Base-by-base conservation (phyloP, 2,329 filamentous ascomycete species). In the Talaromyces albobiverticillius region DNA sequence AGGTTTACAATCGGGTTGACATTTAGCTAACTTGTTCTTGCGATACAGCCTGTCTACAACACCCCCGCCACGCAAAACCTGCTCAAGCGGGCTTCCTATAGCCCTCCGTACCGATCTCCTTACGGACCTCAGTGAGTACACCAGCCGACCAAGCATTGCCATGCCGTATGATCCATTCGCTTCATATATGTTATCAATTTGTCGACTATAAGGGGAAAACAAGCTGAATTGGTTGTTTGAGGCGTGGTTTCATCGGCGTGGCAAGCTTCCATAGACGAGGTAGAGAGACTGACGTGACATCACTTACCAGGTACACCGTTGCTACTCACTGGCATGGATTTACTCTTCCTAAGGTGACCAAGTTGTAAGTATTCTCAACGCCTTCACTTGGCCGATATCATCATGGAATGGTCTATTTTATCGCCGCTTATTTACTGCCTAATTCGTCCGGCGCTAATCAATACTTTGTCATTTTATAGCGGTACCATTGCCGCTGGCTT, bases 401-500 rank as follows among this genome's bases (percentile, higher is more conserved):
- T n/a, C n/a, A n/a, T n/a, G n/a, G n/a, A n/a, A n/a, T n/a, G n/a
- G n/a, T n/a, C n/a, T n/a, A n/a, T n/a, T n/a, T n/a, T n/a, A n/a
- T n/a, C n/a, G n/a, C n/a, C n/a, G n/a, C n/a, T n/a, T n/a, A n/a
- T n/a, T n/a, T n/a, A n/a, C n/a, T n/a, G n/a, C n/a, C n/a, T n/a
- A n/a, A n/a, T n/a, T n/a, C n/a, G n/a, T n/a, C n/a, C n/a, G n/a
- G n/a, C n/a, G n/a, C n/a, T n/a, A n/a, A n/a, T 18, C 59, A 57
- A 36, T 48, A 56, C 47, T n/a, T 13, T 23, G 18, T 40, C n/a
- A n/a, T n/a, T n/a, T 34, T n/a, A 20, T 34, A 77, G 75, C 60
- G 77, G 70, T 54, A 60, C 65, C 51, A 76, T 83, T 47, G 79
- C 76, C 42, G 78, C 71, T 51, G 75, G 75, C 45, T 84, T 85